Evolutionary conservation across 805 yeast species (phyloP).

Genomic region (Middelhovenomyces tepae): DNA sequence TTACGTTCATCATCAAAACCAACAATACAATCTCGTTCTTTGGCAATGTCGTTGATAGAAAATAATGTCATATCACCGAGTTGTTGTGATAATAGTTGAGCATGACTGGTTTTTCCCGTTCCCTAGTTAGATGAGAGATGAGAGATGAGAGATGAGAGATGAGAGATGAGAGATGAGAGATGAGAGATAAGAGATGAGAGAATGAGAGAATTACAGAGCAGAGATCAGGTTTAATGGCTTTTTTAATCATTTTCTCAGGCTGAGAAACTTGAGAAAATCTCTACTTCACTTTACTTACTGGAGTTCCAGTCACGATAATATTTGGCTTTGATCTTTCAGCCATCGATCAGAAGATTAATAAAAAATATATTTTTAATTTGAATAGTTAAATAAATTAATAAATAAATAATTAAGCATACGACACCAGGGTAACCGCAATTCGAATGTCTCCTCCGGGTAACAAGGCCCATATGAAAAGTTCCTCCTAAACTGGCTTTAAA

Average conservation of each 20-base stretch:
- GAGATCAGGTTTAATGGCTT: background rate
- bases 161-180: background rate
- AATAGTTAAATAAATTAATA: too few relatives aligned
- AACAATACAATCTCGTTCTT: constrained; percentile 63
- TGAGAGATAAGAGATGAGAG: background rate
- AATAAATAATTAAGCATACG: too few relatives aligned
- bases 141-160: background rate
- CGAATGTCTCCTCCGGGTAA: too few relatives aligned
- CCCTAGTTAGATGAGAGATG: constrained; percentile 30
- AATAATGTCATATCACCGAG: constrained; percentile 45
- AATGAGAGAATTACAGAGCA: background rate
- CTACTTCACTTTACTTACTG: constrained; percentile 37
- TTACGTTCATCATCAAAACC: constrained; percentile 83
- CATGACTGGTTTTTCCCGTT: constrained; percentile 76
- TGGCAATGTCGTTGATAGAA: constrained; percentile 74
- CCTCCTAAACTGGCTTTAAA: too few relatives aligned
- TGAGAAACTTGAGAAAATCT: constrained; percentile 8
- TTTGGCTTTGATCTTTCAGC: too few relatives aligned
- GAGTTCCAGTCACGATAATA: constrained; percentile 89
- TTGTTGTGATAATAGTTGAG: constrained; percentile 47
- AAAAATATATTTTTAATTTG: too few relatives aligned
- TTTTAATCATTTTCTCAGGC: constrained; percentile 8
- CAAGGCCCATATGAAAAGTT: too few relatives aligned
- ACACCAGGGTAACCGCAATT: too few relatives aligned
- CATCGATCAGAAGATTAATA: too few relatives aligned